Conservation (phyloP, 225 moss, liverwort and hornwort genomes). For the Takakia lepidozioides region DNA sequence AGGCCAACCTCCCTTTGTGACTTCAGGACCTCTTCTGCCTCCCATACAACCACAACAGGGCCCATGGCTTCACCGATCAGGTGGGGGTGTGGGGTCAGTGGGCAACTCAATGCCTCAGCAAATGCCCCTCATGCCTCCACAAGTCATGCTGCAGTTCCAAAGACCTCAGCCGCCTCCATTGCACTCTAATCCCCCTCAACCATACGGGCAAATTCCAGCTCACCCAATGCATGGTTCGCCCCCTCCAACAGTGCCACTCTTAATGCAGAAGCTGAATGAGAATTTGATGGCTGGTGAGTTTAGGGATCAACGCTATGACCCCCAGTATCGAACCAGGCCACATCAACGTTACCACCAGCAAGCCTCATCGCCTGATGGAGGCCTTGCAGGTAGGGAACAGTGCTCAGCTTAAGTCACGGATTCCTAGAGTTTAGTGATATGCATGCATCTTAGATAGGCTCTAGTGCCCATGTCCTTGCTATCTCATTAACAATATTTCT, state of each 20-base stretch:
- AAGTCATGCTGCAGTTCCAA: conserved; percentile 81
- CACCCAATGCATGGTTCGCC: too few species aligned
- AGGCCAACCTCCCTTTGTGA: conserved; percentile 46
- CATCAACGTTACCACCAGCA: conserved; percentile 66
- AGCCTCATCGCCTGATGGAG: conserved; percentile 44
- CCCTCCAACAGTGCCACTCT: too few species aligned
- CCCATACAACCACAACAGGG: conserved; percentile 41
- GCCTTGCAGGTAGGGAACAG: conserved; percentile 32
- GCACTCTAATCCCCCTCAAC: conserved; percentile 7
- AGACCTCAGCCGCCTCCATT: conserved; percentile 46
- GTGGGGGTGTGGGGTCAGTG: conserved; percentile 29
- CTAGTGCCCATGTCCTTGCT: too few species aligned
- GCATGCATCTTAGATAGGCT: too few species aligned
- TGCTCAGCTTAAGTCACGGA: too few species aligned
- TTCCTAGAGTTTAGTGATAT: too few species aligned
- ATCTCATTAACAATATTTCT: too few species aligned
- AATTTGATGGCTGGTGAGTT: too few species aligned
- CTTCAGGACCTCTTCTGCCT: conserved; percentile 40
- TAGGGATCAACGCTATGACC: conserved; percentile 5
- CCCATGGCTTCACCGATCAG: conserved; percentile 54
- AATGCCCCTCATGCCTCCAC: conserved; percentile 76
- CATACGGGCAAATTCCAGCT: too few species aligned
- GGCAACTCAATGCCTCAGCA: conserved; percentile 55
- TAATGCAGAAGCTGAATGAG: too few species aligned
- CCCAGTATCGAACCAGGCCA: conserved; percentile 46